Evolutionary conservation across 2,329 filamentous ascomycete species (phyloP), one percentile per base, ranked within the genome.

Genomic region (Xylaria sp.): DNA sequence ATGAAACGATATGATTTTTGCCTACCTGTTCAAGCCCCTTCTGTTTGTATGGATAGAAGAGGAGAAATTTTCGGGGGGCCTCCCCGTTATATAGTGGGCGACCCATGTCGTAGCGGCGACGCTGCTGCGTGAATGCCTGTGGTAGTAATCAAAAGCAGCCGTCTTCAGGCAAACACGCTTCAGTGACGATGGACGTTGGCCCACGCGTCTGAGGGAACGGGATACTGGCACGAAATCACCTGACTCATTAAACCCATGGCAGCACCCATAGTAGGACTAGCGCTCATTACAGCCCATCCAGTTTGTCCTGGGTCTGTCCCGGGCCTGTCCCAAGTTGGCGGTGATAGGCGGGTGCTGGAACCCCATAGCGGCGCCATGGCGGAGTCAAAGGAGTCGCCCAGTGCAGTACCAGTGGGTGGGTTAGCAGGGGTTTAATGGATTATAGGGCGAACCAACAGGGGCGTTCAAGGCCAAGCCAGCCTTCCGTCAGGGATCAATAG

Each of bases 121-220:
- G 37, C 53, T 58, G 62, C 58, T 53, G 57, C 43, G 29, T 54
- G 53, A 52, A 33, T 65, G 65, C 65, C 62, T 65, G 49, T 48
- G 17, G 46, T 47, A 60, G 62, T 59, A 62, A 46, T 58, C 19
- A 52, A 46, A 58, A 49, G 47, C 37, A 59, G 56, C 62, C 62
- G 63, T 62, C 63, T 69, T 68, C 67, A 72, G 70, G 70, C 71
- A 72, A 72, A 72, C 71, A 70, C 71, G 71, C 64, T 61, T 62
- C 47, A 60, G 62, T 68, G 67, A 66, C 47, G 70, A 72, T 72
- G 65, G 47, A 64, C 62, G 70, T 69, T 66, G 64, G 68, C 58
- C 64, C 68, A 70, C 71, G 71, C 71, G 71, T 70, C 68, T 62
- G 58, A 58, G 40, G 46, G 38, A 58, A 67, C 69, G 46, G 52